Percentiles rank a stretch among this genome's conserved stretches.
These are phyloP conservation scores for Cyphellophora europaea DNA, from an alignment of 2,329 filamentous ascomycete species.

Conservation along the genomic window DNA sequence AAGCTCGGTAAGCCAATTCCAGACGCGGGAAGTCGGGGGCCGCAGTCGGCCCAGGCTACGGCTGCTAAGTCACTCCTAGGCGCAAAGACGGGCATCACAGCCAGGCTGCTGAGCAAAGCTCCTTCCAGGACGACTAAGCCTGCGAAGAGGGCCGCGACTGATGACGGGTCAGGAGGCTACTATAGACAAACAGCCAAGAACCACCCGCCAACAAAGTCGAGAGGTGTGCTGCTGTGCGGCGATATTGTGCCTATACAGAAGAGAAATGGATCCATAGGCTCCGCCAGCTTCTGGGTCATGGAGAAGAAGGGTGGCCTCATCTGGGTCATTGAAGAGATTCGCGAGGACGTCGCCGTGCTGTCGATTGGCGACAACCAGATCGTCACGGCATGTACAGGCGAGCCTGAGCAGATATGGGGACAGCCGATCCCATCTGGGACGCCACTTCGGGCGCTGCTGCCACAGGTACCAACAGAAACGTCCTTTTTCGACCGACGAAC, in stretches of 20 bases:
- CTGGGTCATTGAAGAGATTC: conserved; percentile 96
- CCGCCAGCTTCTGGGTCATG: conserved; percentile 96
- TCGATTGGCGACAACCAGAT: conserved; percentile 68
- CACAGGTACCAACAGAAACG: conserved; percentile 64
- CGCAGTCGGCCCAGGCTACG: conserved; percentile 10
- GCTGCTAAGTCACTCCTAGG: conserved; percentile 34
- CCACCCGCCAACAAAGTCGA: conserved; percentile 65
- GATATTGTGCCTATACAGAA: conserved; percentile 98
- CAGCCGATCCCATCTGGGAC: conserved; percentile 54
- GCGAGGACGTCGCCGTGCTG: conserved; percentile 78
- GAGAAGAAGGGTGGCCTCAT: conserved; percentile 90
- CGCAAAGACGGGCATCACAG: conserved; percentile 77
- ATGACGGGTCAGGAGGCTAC: conserved; percentile 45
- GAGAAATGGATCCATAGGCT: conserved; percentile 81
- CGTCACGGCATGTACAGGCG: conserved; percentile 61
- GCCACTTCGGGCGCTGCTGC: conserved; percentile 69
- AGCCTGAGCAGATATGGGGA: conserved; percentile 81
- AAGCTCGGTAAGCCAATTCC: conserved; percentile 59
- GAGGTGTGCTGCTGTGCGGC: conserved; percentile 85
- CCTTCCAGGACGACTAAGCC: conserved; percentile 43
- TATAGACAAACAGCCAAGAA: conserved; percentile 40
- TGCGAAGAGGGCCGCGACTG: conserved; percentile 43
- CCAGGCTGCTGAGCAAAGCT: conserved; percentile 77
- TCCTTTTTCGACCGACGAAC: conserved; percentile 40
- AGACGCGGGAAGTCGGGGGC: conserved; percentile 34